phyloP scores from a whole-genome alignment of 2,329 filamentous ascomycete genomes.

The Hypoxylon sp. region DNA sequence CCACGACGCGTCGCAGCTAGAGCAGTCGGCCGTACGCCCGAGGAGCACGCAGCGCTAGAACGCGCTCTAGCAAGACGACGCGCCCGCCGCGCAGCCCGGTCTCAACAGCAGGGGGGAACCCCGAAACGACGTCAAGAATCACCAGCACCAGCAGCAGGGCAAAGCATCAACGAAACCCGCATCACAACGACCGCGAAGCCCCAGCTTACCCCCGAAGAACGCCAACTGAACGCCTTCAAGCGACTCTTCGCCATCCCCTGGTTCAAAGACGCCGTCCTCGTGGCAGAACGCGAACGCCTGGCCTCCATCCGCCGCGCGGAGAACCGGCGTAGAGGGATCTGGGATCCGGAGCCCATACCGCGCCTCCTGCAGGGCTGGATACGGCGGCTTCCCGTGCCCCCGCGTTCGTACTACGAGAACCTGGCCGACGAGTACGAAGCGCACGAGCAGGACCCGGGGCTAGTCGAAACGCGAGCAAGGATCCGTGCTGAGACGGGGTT shows the following conservation, averaged over 20 bases:
- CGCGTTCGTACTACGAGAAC: neutral
- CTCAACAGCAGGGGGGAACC: no score
- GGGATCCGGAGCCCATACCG: neutral
- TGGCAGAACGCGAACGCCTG: neutral
- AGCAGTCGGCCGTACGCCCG: neutral
- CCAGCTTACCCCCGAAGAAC: neutral
- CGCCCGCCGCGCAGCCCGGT: neutral
- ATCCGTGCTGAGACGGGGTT: constrained; percentile 1
- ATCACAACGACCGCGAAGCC: neutral
- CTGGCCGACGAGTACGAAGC: neutral
- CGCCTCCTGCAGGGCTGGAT: neutral
- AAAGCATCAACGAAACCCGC: neutral
- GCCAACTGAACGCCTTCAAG: neutral
- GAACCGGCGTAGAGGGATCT: no score
- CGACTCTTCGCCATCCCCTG: neutral
- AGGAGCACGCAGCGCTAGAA: neutral
- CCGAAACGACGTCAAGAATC: no score
- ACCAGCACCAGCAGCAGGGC: no score
- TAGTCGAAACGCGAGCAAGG: neutral
- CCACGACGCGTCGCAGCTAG: neutral
- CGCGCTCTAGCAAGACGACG: neutral
- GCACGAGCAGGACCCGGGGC: neutral
- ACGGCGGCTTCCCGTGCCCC: no score
- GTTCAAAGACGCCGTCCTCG: neutral
- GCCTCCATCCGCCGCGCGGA: neutral